These are phyloP conservation scores for Rubroboletus pulcherrimus DNA, from an alignment of 768 basidiomycete species.

Conservation along the genomic window DNA sequence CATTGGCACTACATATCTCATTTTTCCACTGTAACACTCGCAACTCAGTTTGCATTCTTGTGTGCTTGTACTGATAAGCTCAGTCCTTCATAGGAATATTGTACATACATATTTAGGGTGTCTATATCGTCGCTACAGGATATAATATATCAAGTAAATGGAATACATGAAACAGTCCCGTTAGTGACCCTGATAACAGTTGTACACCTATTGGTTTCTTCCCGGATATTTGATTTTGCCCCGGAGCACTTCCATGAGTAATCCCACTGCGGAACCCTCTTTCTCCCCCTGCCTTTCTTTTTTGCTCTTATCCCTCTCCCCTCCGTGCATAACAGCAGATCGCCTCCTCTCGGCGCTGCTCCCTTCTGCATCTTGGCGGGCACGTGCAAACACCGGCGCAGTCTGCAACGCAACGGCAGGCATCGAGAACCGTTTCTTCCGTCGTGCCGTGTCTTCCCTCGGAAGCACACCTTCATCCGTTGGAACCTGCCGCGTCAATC, in stretches of 20 bases:
- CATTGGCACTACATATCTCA: background rate
- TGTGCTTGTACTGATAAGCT: background rate
- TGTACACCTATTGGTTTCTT: slow-evolving; percentile 7
- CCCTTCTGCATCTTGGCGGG: slow-evolving; percentile 25
- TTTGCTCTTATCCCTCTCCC: slow-evolving; percentile 24
- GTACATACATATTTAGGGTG: background rate
- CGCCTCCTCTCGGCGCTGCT: slow-evolving; percentile 34
- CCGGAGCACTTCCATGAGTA: slow-evolving; percentile 31
- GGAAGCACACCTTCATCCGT: slow-evolving; percentile 18
- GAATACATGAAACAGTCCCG: background rate
- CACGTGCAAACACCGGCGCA: slow-evolving; percentile 63
- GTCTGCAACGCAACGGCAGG: slow-evolving; percentile 77
- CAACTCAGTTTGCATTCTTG: background rate
- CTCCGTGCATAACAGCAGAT: slow-evolving; percentile 58
- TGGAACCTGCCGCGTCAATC: background rate
- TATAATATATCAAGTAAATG: background rate
- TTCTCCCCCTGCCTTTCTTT: slow-evolving; percentile 19
- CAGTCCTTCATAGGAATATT: background rate
- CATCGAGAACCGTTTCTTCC: slow-evolving; percentile 68
- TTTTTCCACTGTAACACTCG: background rate
- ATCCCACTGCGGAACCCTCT: slow-evolving; percentile 28
- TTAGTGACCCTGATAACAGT: no score
- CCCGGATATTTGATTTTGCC: slow-evolving; percentile 25
- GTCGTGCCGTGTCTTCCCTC: slow-evolving; percentile 58
- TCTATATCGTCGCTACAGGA: background rate